A percentile compares a stretch with the other conserved stretches of the same genome.
These are phyloP conservation scores for Sporormia fimetaria DNA, from an alignment of 495 filamentous ascomycete species.

Conservation along the genomic window DNA sequence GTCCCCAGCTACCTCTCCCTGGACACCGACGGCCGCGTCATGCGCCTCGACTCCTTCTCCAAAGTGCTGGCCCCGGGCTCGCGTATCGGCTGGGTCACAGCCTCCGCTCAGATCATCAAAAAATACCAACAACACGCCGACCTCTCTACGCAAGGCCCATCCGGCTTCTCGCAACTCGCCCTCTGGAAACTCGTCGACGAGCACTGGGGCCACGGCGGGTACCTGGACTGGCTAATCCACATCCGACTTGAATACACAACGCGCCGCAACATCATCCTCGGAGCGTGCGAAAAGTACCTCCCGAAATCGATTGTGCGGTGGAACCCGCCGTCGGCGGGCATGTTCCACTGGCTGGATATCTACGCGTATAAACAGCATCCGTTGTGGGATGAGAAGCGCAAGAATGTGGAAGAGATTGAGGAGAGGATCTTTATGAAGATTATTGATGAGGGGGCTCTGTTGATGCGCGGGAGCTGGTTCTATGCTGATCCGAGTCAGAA, in stretches of 20 bases:
- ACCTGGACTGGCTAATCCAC: constrained; percentile 78
- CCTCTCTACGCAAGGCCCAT: constrained; percentile 67
- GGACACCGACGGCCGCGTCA: constrained; percentile 55
- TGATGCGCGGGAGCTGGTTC: constrained; percentile 85
- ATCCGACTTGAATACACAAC: constrained; percentile 73
- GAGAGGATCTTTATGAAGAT: constrained; percentile 68
- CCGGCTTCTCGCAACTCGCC: constrained; percentile 69
- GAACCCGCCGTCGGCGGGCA: constrained; percentile 76
- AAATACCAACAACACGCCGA: constrained; percentile 68
- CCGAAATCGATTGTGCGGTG: constrained; percentile 72
- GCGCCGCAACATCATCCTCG: constrained; percentile 64
- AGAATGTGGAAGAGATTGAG: constrained; percentile 59
- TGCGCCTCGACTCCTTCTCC: constrained; percentile 59
- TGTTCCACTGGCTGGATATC: constrained; percentile 90
- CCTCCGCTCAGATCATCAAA: constrained; percentile 71
- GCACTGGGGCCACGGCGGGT: constrained; percentile 88
- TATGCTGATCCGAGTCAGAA: constrained; percentile 44
- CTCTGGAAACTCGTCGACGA: constrained; percentile 87
- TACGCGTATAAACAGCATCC: constrained; percentile 70
- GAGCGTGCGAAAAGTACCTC: constrained; percentile 69
- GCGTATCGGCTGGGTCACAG: constrained; percentile 55
- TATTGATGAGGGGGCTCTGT: constrained; percentile 58
- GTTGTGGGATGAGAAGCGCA: constrained; percentile 36
- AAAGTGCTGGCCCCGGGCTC: constrained; percentile 54
- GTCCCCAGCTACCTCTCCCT: constrained; percentile 52